phyloP scores from a whole-genome alignment of 352 stramenopile species.

The Phytophthora pinifolia region DNA sequence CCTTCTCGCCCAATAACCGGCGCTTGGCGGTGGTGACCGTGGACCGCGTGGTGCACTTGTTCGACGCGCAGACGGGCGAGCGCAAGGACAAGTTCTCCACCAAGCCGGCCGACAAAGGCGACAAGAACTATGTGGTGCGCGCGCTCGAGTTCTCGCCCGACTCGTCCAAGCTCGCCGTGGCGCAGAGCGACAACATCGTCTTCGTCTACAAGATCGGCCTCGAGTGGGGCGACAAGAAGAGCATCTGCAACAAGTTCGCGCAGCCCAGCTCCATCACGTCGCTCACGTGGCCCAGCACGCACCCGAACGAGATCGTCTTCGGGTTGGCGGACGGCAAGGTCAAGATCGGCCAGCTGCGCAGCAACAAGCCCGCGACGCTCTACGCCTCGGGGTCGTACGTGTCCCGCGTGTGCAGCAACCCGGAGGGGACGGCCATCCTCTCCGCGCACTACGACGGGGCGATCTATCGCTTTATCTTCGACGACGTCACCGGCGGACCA shows the following conservation, averaged over 20 bases:
- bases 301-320: conserved; percentile 94
- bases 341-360: conserved; percentile 91
- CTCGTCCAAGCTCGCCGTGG: conserved; percentile 93
- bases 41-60: conserved; percentile 93
- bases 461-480: conserved; percentile 93
- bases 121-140: conserved; percentile 95
- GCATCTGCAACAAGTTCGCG: conserved; percentile 96
- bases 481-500: conserved; percentile 76
- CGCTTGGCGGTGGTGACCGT: conserved; percentile 92
- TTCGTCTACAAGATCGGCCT: conserved; percentile 96
- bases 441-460: conserved; percentile 91
- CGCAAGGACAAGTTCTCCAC: conserved; percentile 96
- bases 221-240: conserved; percentile 95
- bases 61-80: conserved; percentile 91
- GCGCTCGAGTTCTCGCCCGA: conserved; percentile 93
- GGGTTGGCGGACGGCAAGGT: conserved; percentile 93
- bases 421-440: conserved; percentile 86
- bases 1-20: conserved; percentile 93
- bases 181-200: conserved; percentile 96
- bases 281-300: conserved; percentile 89
- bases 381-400: conserved; percentile 89
- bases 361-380: conserved; percentile 91
- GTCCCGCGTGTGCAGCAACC: conserved; percentile 81
- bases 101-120: conserved; percentile 93
- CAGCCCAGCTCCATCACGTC: conserved; percentile 84